Conservation (phyloP, 1,139 yeast species). For the Suhomyces atakaporum region DNA sequence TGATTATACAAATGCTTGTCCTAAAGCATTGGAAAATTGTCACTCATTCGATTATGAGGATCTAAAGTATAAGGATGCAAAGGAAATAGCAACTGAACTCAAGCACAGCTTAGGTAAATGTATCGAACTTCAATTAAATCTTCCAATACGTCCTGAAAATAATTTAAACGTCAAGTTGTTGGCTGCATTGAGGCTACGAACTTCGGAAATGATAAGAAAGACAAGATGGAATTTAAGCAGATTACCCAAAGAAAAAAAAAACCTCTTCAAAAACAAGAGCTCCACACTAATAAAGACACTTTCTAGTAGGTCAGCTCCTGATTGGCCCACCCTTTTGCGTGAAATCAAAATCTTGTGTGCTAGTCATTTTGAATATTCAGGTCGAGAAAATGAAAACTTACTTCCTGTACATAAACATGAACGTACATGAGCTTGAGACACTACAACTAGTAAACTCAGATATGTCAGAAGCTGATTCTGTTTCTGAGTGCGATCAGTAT, state of each 20-base stretch:
- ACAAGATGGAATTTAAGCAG: too few species aligned
- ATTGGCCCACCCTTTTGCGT: too few species aligned
- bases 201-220: background rate
- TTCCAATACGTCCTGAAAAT: slow-evolving; percentile 7
- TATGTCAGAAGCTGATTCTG: background rate
- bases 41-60: background rate
- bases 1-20: background rate
- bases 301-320: too few species aligned
- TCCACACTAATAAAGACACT: too few species aligned
- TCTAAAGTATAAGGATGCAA: background rate
- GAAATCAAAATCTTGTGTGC: too few species aligned
- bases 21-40: background rate
- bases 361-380: too few species aligned
- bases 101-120: slow-evolving; percentile 1
- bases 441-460: background rate
- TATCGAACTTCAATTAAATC: slow-evolving; percentile 6
- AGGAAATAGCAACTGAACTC: slow-evolving; percentile 1
- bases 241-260: background rate
- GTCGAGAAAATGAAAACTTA: too few species aligned
- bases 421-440: too few species aligned
- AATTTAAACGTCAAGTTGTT: slow-evolving; percentile 5
- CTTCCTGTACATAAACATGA: slow-evolving; percentile 1
- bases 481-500: slow-evolving; percentile 18
- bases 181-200: slow-evolving; percentile 2
- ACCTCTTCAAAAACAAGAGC: too few species aligned